Evolutionary conservation across 441 rosid species (phyloP).

Genomic region (Populus trichocarpa): DNA sequence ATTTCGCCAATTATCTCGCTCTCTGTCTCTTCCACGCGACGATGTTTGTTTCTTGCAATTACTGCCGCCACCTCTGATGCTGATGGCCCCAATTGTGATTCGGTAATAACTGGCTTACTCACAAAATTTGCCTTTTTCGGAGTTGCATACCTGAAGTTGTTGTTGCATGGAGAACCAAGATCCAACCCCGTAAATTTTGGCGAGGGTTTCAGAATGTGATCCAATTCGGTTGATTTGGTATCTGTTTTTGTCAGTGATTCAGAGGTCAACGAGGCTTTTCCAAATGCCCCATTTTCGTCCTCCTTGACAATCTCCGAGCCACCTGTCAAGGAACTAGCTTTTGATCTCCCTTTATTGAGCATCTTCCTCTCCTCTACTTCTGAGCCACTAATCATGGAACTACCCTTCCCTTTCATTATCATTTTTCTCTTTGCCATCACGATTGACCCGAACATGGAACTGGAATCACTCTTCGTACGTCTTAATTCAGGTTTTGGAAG

Average conservation of each 20-base stretch:
- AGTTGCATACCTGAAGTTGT: conserved; percentile 17
- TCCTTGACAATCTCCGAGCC: conserved; percentile 19
- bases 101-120: conserved; percentile 30
- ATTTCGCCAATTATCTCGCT: conserved; percentile 46
- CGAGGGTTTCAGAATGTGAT: neutral
- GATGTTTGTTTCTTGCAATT: conserved; percentile 32
- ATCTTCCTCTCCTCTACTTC: neutral
- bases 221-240: neutral
- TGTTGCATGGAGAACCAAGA: neutral
- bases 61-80: conserved; percentile 81
- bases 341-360: neutral
- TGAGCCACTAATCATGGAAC: conserved; percentile 29
- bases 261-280: neutral
- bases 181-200: conserved; percentile 5
- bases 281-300: neutral
- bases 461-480: conserved; percentile 69
- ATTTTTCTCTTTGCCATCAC: neutral
- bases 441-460: conserved; percentile 46
- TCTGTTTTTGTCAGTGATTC: neutral
- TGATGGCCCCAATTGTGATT: conserved; percentile 78
- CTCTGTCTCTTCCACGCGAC: conserved; percentile 33
- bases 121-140: conserved; percentile 19
- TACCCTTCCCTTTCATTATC: neutral
- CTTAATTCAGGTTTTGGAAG: conserved; percentile 46
- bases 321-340: conserved; percentile 20